Percentiles rank a stretch among this genome's conserved stretches.
phyloP scores from a whole-genome alignment of 192 early-diverging fungal species.

The Pilaira anomala region DNA sequence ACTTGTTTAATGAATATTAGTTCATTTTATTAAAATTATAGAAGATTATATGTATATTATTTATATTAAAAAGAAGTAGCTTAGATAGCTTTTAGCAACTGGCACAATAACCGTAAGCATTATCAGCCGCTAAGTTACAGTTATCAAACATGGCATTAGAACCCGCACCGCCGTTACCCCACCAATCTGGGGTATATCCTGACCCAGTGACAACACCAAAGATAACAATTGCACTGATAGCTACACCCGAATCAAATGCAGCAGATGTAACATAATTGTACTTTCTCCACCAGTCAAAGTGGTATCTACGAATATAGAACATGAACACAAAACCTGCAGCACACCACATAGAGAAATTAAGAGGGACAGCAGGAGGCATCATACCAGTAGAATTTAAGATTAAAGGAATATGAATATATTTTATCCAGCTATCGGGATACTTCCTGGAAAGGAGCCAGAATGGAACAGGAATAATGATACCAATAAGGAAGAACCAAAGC shows the following conservation, averaged over 20 bases:
- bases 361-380: constrained; percentile 53
- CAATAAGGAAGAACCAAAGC: constrained; percentile 49
- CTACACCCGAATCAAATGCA: constrained; percentile 51
- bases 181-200: constrained; percentile 28
- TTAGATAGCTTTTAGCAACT: neutral
- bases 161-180: constrained; percentile 35
- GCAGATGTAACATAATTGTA: constrained; percentile 70
- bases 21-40: too few relatives aligned
- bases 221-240: constrained; percentile 44
- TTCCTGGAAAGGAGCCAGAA: constrained; percentile 50
- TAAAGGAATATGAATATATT: constrained; percentile 56
- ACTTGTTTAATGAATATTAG: too few relatives aligned
- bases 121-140: constrained; percentile 16
- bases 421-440: constrained; percentile 48
- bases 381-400: constrained; percentile 49
- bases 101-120: neutral
- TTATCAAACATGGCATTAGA: constrained; percentile 22
- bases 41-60: too few relatives aligned
- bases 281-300: constrained; percentile 55
- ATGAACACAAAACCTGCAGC: constrained; percentile 51
- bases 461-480: constrained; percentile 54
- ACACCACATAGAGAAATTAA: constrained; percentile 47
- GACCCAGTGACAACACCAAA: constrained; percentile 40
- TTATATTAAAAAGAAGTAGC: too few relatives aligned
- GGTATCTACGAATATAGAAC: constrained; percentile 48